Conservation (phyloP, 257 asterid species). For the Primulina huaijiensis region DNA sequence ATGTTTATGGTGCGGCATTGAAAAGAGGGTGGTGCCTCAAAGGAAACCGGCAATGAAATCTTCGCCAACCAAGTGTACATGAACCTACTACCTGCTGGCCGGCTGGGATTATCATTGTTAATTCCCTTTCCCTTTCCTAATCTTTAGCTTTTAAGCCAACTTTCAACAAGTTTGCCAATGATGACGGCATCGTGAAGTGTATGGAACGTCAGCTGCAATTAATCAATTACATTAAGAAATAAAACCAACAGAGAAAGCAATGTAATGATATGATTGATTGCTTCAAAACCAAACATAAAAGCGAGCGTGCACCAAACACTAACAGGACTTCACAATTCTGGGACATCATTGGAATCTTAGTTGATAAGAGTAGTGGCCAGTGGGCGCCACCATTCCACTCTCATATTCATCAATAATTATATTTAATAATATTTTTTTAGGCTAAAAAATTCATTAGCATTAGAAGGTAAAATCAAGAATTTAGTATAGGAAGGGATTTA, state of each 20-base stretch:
- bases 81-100: neutral
- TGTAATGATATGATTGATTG: neutral
- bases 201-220: neutral
- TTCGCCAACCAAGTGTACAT: neutral
- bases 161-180: neutral
- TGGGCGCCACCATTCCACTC: too few species aligned
- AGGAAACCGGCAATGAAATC: neutral
- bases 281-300: too few species aligned
- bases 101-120: neutral
- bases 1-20: slow-evolving; percentile 32
- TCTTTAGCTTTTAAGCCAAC: neutral
- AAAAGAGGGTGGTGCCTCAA: slow-evolving; percentile 35
- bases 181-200: neutral
- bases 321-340: too few species aligned
- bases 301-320: too few species aligned
- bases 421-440: too few species aligned
- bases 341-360: too few species aligned
- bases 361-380: too few species aligned
- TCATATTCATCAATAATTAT: too few species aligned
- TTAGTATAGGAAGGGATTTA: too few species aligned
- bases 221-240: neutral
- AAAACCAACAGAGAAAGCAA: neutral
- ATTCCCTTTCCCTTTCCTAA: too few species aligned
- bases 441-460: too few species aligned
- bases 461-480: too few species aligned